Percentiles rank a stretch among this genome's conserved stretches.
Conservation (phyloP, 148 eudicot species). For the Arctostaphylos glauca region DNA sequence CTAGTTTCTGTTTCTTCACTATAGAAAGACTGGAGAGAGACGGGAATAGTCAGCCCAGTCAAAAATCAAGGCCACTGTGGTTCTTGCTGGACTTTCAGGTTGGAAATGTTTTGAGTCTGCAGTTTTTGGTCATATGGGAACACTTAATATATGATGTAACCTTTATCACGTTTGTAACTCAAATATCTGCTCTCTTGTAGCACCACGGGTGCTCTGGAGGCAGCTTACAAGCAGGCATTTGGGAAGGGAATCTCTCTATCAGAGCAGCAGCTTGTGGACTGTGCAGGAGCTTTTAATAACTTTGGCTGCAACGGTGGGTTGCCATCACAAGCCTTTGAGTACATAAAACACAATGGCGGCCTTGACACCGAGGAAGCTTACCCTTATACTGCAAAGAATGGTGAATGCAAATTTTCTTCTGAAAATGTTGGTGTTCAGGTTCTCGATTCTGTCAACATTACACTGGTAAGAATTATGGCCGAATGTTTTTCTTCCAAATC, state of each 20-base stretch:
- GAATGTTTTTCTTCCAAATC: neutral
- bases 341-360: conserved; percentile 89
- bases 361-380: conserved; percentile 92
- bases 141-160: neutral
- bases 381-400: conserved; percentile 78
- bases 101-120: neutral
- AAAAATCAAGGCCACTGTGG: conserved; percentile 90
- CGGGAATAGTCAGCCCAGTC: conserved; percentile 91
- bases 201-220: conserved; percentile 96
- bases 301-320: conserved; percentile 90
- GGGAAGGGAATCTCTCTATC: conserved; percentile 83
- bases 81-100: conserved; percentile 99
- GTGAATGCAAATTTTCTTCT: conserved; percentile 66
- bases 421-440: conserved; percentile 75
- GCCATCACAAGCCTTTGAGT: conserved; percentile 98
- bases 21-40: conserved; percentile 94
- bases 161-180: neutral
- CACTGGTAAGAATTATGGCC: conserved; percentile 51
- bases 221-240: conserved; percentile 90
- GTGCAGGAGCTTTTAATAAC: conserved; percentile 81
- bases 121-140: neutral
- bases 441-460: conserved; percentile 77
- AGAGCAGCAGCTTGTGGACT: conserved; percentile 99
- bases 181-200: conserved; percentile 35
- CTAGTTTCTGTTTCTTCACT: conserved; percentile 21